Base-by-base conservation (phyloP, 2,329 filamentous ascomycete genomes). In the Venturiaceae sp. region DNA sequence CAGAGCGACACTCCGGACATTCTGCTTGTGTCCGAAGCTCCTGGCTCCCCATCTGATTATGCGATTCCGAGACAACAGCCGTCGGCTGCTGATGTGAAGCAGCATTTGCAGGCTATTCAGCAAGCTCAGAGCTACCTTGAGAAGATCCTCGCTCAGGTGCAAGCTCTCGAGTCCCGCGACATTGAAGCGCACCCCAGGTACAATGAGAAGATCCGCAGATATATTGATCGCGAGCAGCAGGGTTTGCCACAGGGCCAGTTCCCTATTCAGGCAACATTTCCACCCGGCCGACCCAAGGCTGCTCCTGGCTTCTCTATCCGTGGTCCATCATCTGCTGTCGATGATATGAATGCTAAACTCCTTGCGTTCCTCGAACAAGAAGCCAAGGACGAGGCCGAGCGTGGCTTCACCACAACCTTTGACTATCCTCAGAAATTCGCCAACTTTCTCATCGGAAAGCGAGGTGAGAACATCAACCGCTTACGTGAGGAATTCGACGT, bases 391-490 rank as follows among this genome's bases (percentile, higher is more conserved):
- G 92, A 97, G 73, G 88, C 94, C 69, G 92, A 97, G 74, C 88
- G 92, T 60, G 91, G 90, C 47, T 95, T 92, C 74, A 91, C 84
- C 2, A 77, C 89, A 60, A 84, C 82, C 28, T 97, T 97, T 64
- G 90, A 96, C 63, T 99, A 96, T 76, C 92, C 92, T 7, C 89
- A 96, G 70, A 95, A 96, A 74, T 95, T 85, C 68, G 91, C 92
- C 63, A 96, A 96, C 72, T 87, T 95, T 69, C 81, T 88, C 26
- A 86, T 88, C 61, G 84, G 84, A 60, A 82, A 81, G 67, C 79
- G 80, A 39, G 84, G 84, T 55, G 83, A 85, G 66, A 87, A 86
- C 69, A 86, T 87, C 70, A 84, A 83, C 68, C 83, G 84, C 65
- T 74, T 86, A 50, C 81, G 84, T 33, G 84, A 87, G 44, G 84